These are phyloP conservation scores for Pulveroboletus sp. DNA, from an alignment of 768 basidiomycete species.

Conservation along the genomic window DNA sequence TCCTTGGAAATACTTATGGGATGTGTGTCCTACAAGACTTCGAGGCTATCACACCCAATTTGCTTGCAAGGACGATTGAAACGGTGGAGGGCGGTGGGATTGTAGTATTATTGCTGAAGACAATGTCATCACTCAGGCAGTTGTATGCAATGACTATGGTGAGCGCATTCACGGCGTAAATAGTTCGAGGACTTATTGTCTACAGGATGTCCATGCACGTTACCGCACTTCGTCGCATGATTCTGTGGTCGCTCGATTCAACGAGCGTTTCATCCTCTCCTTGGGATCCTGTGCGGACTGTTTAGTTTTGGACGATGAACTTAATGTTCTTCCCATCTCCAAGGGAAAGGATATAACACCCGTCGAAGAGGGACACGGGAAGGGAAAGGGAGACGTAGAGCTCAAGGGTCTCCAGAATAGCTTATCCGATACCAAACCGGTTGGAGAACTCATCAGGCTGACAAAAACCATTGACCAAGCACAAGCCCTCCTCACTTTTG, in stretches of 20 bases:
- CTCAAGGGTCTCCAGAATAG: constrained; percentile 76
- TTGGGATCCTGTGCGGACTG: constrained; percentile 91
- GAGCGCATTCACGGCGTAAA: constrained; percentile 8
- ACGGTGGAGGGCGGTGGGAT: constrained; percentile 95
- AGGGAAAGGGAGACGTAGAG: constrained; percentile 54
- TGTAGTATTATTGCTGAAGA: constrained; percentile 86
- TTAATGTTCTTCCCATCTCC: constrained; percentile 95
- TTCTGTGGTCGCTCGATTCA: constrained; percentile 89
- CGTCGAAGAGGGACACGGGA: constrained; percentile 47
- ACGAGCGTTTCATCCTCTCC: constrained; percentile 97
- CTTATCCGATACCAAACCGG: constrained; percentile 77
- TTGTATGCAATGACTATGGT: constrained; percentile 89
- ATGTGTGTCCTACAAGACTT: constrained; percentile 98
- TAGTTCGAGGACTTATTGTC: neutral
- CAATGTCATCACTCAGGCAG: constrained; percentile 89
- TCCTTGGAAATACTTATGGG: constrained; percentile 95
- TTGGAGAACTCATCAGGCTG: constrained; percentile 85
- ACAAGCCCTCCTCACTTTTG: constrained; percentile 89
- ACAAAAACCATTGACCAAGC: constrained; percentile 94
- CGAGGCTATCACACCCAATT: constrained; percentile 95
- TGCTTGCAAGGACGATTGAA: constrained; percentile 94
- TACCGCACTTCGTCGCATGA: constrained; percentile 92
- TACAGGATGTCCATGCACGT: constrained; percentile 89
- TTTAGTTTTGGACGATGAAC: constrained; percentile 92
- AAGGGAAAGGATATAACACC: constrained; percentile 88